Base-by-base conservation (phyloP, 495 filamentous ascomycete species). In the Apiosordaria backusii region DNA sequence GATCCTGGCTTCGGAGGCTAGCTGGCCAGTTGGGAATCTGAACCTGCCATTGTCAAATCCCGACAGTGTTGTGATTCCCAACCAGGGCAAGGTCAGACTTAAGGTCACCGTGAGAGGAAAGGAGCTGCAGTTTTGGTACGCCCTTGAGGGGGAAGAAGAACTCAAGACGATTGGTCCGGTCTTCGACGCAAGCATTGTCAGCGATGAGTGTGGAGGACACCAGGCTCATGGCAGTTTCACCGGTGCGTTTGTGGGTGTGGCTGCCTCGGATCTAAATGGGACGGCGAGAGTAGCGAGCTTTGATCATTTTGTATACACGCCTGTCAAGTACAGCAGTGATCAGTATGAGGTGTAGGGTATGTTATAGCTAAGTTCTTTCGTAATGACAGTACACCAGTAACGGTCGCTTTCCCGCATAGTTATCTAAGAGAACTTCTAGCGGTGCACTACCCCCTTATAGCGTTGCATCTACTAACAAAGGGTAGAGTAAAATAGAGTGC, bases 131-230 rank as follows among this genome's bases (percentile, higher is more conserved):
- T 86, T 86, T 66, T 84, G 65, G 52, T 85, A 83, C 59, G 79
- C 81, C 0, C 65, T 85, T 9, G 75, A 71, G 60, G 77, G 65
- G 0, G 72, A 75, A 16, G 54, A 66, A 19, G 81, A 82, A 57
- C 68, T 81, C 66, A 76, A 83, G 75, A 79, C 80, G 67, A 76
- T 86, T 45, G 84, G 84, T 0, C 81, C 79, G 0, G 78, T 82
- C 6, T 80, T 81, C 57, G 83, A 85, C 69, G 84, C 82, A 1
- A 81, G 79, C 55, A 82, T 86, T 55, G 68, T 85, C 9, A 82
- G 76, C 1, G 84, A 86, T 64, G 84, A 86, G 73, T 86, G 84
- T 52, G 84, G 84, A 23, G 84, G 84, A 0, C 84, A 86, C 62
- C 81, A 82, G 68, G 76, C 72, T 4, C 81, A 84, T 65, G 84